These are phyloP conservation scores for Fusarium albosuccineum DNA, from an alignment of 2,329 filamentous ascomycete species.

Conservation along the genomic window DNA sequence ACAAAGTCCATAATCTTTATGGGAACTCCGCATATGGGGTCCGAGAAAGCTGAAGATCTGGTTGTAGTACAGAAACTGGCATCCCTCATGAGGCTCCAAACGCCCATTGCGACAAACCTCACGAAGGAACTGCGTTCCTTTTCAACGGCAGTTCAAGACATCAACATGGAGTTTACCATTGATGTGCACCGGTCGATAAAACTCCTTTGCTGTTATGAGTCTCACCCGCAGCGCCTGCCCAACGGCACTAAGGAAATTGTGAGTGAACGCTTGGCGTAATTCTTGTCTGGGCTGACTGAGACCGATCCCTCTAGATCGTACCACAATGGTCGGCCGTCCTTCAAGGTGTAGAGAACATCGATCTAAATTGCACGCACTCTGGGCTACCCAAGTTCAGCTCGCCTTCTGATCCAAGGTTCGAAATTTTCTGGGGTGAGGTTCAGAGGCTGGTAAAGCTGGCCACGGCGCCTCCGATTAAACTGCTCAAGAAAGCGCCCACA, in stretches of 20 bases:
- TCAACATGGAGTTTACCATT: conserved; percentile 41
- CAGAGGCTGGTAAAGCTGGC: conserved; percentile 33
- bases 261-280: neutral
- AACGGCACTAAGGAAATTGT: conserved; percentile 37
- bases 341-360: conserved; percentile 37
- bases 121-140: conserved; percentile 39
- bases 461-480: conserved; percentile 13
- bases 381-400: conserved; percentile 35
- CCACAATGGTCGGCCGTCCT: conserved; percentile 40
- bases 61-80: conserved; percentile 38
- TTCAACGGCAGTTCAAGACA: conserved; percentile 38
- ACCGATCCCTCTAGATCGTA: conserved; percentile 26
- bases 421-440: conserved; percentile 39
- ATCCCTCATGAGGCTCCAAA: conserved; percentile 33
- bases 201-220: conserved; percentile 40
- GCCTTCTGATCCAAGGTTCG: conserved; percentile 32
- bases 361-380: conserved; percentile 40
- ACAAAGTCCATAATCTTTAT: conserved; percentile 40
- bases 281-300: neutral
- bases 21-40: conserved; percentile 42
- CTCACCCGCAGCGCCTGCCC: conserved; percentile 34
- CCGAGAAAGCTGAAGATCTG: conserved; percentile 35
- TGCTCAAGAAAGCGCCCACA: conserved; percentile 24
- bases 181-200: conserved; percentile 40
- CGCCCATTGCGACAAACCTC: conserved; percentile 33